Percentiles rank a stretch among this genome's conserved stretches.
Evolutionary conservation across 1,284 basidiomycete species (phyloP).

Genomic region (Thecaphora thlaspeos): DNA sequence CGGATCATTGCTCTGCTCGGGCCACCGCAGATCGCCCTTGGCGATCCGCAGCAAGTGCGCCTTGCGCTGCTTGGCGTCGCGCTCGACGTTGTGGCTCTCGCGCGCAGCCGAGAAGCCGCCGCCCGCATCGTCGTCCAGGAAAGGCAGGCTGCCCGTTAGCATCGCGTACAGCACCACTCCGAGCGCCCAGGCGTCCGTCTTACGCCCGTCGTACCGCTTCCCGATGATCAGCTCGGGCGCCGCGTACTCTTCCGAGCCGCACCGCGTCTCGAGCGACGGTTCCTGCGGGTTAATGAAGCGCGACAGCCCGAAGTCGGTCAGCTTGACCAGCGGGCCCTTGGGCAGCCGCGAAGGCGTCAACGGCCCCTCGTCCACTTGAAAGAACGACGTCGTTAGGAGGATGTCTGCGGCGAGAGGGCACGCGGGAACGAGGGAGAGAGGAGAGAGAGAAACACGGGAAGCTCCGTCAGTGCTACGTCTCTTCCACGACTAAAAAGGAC

Average conservation of each 20-base stretch:
- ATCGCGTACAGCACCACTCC: constrained; percentile 80
- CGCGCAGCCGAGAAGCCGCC: constrained; percentile 8
- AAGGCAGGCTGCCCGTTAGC: constrained; percentile 64
- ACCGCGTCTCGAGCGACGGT: constrained; percentile 77
- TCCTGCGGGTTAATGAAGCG: constrained; percentile 74
- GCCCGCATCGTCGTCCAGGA: constrained; percentile 47
- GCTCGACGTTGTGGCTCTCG: constrained; percentile 30
- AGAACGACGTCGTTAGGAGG: constrained; percentile 43
- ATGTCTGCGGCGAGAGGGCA: constrained; percentile 12
- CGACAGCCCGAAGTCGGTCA: constrained; percentile 87
- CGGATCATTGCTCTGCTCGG: constrained; percentile 57
- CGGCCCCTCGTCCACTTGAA: constrained; percentile 11
- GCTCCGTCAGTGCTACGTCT: no score
- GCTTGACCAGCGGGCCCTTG: constrained; percentile 70
- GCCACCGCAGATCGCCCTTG: constrained; percentile 56
- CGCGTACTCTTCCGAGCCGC: constrained; percentile 86
- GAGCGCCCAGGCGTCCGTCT: constrained; percentile 86
- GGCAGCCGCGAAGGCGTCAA: constrained; percentile 55
- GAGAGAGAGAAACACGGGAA: no score
- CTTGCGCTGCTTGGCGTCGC: constrained; percentile 43
- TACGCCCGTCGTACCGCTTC: constrained; percentile 75
- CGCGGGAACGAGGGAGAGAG: no score
- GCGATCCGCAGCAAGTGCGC: constrained; percentile 54
- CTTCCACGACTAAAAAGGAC: no score
- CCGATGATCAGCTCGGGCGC: constrained; percentile 84